Evolutionary conservation across 2,329 filamentous ascomycete genomes (phyloP), one percentile per base, ranked within the genome.

Genomic region (Cercospora nicotianae): DNA sequence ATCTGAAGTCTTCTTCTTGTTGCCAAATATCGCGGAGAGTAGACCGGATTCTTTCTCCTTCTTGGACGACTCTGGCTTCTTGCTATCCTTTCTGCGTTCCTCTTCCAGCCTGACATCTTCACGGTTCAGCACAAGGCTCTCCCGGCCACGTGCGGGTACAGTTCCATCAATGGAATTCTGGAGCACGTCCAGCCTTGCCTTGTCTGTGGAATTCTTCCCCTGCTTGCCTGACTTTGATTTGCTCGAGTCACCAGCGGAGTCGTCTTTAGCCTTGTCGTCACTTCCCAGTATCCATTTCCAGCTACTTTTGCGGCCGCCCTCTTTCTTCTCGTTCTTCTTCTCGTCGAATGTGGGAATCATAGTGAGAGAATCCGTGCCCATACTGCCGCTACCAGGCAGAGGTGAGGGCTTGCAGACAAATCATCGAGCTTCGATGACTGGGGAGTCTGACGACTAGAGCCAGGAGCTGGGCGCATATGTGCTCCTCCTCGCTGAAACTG

Each of bases 11-110:
- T 77, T 78, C 83, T 94, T 96, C 83, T 96, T 96, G 68, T 90
- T 87, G 51, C 93, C 91, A 76, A 99, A 98, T 65, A 99, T 89
- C 0, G 93, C 95, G 0, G 93, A 94, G 73, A 99, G 94, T n/a
- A 98, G 85, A 7, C 93, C 90, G 12, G 83, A 79, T 7, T 79
- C 77, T 63, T 77, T 77, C 28, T 97, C 94, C 78, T 94, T 97
- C 81, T 94, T 97, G 10, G 81, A 78, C 28, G 75, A 90, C 18
- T 83, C 82, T 0, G 88, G 86, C 77, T 93, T 95, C 55, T 92
- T 89, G 70, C 87, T 90, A 72, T 93, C 90, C 78, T 95, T 96
- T 80, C 90, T 94, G 55, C 91, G 87, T 75, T 96, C 93, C 72
- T 93, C 91, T 67, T 93, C 88, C 7, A 95, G 81, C 76, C 90